Percentiles rank a stretch among this genome's conserved stretches.
These are phyloP conservation scores for Malassezia nana DNA, from an alignment of 1,284 basidiomycete species.

Conservation along the genomic window DNA sequence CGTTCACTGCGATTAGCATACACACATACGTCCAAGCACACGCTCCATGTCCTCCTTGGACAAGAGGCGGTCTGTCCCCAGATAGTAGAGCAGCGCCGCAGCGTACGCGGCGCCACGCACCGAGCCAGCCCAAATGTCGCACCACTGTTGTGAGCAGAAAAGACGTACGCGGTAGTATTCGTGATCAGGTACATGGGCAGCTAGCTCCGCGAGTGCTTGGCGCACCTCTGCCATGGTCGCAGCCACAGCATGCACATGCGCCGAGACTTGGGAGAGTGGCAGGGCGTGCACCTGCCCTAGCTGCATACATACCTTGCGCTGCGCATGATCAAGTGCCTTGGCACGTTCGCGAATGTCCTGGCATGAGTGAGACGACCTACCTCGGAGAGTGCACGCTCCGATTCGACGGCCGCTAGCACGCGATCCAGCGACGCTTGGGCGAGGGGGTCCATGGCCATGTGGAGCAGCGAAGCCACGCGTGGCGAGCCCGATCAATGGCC, in stretches of 20 bases:
- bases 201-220: background rate
- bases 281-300: slow-evolving; percentile 5
- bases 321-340: background rate
- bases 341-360: slow-evolving; percentile 12
- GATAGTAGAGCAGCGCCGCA: slow-evolving; percentile 18
- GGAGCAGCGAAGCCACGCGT: background rate
- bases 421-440: slow-evolving; percentile 1
- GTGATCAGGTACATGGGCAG: background rate
- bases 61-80: slow-evolving; percentile 23
- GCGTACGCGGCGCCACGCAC: slow-evolving; percentile 16
- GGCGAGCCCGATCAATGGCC: too few species aligned
- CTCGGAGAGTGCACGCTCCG: slow-evolving; percentile 6
- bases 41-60: slow-evolving; percentile 20
- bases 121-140: slow-evolving; percentile 11
- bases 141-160: slow-evolving; percentile 11
- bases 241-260: background rate
- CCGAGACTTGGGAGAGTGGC: background rate
- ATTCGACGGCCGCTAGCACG: slow-evolving; percentile 9
- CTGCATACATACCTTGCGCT: slow-evolving; percentile 12
- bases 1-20: background rate
- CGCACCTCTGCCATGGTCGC: slow-evolving; percentile 3
- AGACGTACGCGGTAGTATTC: slow-evolving; percentile 14
- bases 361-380: background rate
- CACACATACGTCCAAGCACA: slow-evolving; percentile 20
- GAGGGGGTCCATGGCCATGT: slow-evolving; percentile 1